Conservation (phyloP, 2,329 filamentous ascomycete species). For the Emmonsiellopsis sp. region DNA sequence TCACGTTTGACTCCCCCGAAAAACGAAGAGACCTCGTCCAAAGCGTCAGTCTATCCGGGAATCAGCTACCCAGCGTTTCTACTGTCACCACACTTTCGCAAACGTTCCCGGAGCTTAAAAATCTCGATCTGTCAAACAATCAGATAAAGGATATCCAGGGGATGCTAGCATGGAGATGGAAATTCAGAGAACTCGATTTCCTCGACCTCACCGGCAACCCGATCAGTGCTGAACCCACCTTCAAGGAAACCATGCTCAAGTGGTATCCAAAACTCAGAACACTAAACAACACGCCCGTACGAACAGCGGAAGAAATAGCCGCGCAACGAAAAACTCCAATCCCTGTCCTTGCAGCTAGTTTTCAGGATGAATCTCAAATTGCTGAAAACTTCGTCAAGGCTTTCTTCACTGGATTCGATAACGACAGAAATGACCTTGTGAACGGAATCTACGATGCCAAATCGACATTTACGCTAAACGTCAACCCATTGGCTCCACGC, state of each 20-base stretch:
- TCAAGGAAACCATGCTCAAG: slow-evolving; percentile 59
- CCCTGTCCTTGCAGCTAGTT: slow-evolving; percentile 56
- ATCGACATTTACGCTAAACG: slow-evolving; percentile 66
- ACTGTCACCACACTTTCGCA: slow-evolving; percentile 66
- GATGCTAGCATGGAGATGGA: slow-evolving; percentile 67
- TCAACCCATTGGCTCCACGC: slow-evolving; percentile 56
- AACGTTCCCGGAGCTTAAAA: slow-evolving; percentile 76
- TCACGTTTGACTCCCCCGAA: slow-evolving; percentile 61
- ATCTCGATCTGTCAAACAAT: slow-evolving; percentile 83
- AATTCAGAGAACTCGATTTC: slow-evolving; percentile 70
- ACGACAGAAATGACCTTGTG: slow-evolving; percentile 55
- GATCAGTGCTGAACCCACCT: slow-evolving; percentile 54
- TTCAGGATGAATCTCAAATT: slow-evolving; percentile 64
- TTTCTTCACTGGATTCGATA: slow-evolving; percentile 68
- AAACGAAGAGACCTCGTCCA: slow-evolving; percentile 70
- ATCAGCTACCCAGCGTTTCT: slow-evolving; percentile 63
- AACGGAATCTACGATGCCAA: slow-evolving; percentile 64
- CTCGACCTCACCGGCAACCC: slow-evolving; percentile 72
- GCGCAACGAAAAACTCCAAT: slow-evolving; percentile 48
- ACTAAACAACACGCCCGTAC: slow-evolving; percentile 65
- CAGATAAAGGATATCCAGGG: slow-evolving; percentile 59
- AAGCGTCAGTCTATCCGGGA: slow-evolving; percentile 73
- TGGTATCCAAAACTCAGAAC: slow-evolving; percentile 78
- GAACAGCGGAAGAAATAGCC: slow-evolving; percentile 61
- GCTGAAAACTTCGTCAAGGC: slow-evolving; percentile 66